These are phyloP conservation scores for Paramecium octaurelia DNA, from an alignment of 73 alveolate genomes.

Conservation along the genomic window DNA sequence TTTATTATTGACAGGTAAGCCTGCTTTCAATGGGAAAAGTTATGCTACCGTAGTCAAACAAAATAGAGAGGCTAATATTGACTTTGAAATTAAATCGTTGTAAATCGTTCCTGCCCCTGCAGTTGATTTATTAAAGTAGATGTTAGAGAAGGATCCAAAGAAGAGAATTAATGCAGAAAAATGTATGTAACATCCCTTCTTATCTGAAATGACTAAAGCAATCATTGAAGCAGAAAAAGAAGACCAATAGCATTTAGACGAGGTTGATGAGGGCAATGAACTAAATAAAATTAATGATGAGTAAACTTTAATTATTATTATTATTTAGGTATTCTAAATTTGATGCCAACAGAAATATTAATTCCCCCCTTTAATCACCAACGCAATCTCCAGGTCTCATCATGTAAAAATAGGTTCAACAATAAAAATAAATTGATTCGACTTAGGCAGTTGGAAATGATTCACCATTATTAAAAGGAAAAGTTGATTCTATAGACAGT, in stretches of 20 bases:
- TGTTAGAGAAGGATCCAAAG: constrained; percentile 59
- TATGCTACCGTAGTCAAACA: constrained; percentile 33
- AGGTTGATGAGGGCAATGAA: background rate
- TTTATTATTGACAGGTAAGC: background rate
- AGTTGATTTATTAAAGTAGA: constrained; percentile 29
- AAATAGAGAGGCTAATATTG: background rate
- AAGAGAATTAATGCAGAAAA: constrained; percentile 44
- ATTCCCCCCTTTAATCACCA: background rate
- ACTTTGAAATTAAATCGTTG: background rate
- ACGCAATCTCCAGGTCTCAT: background rate
- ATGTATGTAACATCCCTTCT: constrained; percentile 38
- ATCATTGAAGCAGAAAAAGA: background rate
- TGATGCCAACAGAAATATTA: background rate
- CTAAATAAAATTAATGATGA: background rate
- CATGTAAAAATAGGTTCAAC: background rate
- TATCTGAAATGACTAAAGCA: background rate
- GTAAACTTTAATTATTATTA: background rate
- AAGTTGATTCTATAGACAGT: background rate
- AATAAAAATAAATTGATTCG: background rate
- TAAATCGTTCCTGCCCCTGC: background rate
- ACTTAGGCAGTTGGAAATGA: background rate
- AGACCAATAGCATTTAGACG: background rate
- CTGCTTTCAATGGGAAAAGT: constrained; percentile 13
- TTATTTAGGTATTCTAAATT: background rate
- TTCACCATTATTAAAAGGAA: constrained; percentile 28